These are phyloP conservation scores for Alternaria panax DNA, from an alignment of 2,329 filamentous ascomycete species.

Conservation along the genomic window DNA sequence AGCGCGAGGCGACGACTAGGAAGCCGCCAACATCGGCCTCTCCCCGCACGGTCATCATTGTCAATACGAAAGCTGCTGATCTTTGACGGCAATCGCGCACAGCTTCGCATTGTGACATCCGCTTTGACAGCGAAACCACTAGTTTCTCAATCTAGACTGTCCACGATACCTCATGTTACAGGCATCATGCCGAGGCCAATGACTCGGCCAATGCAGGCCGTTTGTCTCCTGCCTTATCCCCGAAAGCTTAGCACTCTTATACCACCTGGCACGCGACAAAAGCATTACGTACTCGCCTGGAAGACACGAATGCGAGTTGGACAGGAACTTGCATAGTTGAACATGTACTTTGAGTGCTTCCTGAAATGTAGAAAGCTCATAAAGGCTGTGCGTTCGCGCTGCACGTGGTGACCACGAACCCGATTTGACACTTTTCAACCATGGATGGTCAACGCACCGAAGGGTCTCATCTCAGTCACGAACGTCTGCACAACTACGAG, in stretches of 20 bases:
- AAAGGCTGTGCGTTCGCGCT: background rate
- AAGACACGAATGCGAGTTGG: no score
- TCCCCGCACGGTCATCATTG: conserved; percentile 1
- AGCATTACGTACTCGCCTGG: background rate
- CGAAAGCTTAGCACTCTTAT: background rate
- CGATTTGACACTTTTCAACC: background rate
- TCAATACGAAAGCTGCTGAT: background rate
- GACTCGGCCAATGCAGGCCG: background rate
- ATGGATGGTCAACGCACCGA: background rate
- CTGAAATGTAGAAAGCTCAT: background rate
- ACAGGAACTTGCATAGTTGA: no score
- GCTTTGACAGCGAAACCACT: background rate
- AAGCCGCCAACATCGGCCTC: background rate
- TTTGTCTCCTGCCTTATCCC: background rate
- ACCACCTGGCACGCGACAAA: background rate
- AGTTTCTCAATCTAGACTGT: background rate
- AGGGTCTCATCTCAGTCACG: background rate
- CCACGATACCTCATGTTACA: background rate
- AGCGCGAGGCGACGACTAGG: conserved; percentile 5
- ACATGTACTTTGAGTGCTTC: background rate
- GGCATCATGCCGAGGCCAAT: background rate
- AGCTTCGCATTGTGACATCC: background rate
- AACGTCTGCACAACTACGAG: background rate
- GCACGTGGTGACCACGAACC: background rate
- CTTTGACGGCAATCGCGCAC: background rate